Evolutionary conservation across 768 basidiomycete species (phyloP), one percentile per base, ranked within the genome.

Genomic region (Trametes maxima): DNA sequence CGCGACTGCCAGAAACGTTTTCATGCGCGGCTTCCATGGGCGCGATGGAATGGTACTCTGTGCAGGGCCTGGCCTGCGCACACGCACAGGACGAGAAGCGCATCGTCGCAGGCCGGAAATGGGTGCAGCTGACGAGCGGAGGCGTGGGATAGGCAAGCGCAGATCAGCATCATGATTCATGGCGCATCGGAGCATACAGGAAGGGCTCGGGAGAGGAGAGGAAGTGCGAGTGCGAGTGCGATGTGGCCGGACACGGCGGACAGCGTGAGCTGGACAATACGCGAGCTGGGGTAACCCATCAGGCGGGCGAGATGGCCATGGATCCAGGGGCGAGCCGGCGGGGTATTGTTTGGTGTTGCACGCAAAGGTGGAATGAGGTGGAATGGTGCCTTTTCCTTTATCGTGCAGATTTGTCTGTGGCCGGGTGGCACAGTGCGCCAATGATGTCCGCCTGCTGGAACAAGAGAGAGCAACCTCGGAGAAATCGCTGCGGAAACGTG

Each of bases 81-180:
- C 57, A 58, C 33, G 57, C 48, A 28, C n/a, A 50, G 48, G 48
- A 24, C 35, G 22, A 50, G 57, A 35, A 58, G 54, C 5, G 24
- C 54, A 56, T 49, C 54, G 19, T 25, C 40, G 47, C 21, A 44
- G 24, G 39, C 52, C 35, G 39, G 24, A 60, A 21, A 54, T 40
- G 51, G 59, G 22, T 8, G 37, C 19, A 40, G 54, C 53, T 37
- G 60, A 48, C 37, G 52, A 39, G 28, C 28, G 28, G 13, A 22
- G 42, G 39, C 24, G 35, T 49, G n/a, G 22, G 54, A 62, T 48
- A 50, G 54, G 54, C 48, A 44, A 24, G 54, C 39, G 60, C 60
- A 56, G 60, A 62, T 62, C 60, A 51, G 54, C 60, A 54, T 62
- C 60, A 62, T 62, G 25, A n/a, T 42, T 13, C 14, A 42, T 50